Base-by-base conservation (phyloP, 345 rosid genomes). In the Raphanus sativus region DNA sequence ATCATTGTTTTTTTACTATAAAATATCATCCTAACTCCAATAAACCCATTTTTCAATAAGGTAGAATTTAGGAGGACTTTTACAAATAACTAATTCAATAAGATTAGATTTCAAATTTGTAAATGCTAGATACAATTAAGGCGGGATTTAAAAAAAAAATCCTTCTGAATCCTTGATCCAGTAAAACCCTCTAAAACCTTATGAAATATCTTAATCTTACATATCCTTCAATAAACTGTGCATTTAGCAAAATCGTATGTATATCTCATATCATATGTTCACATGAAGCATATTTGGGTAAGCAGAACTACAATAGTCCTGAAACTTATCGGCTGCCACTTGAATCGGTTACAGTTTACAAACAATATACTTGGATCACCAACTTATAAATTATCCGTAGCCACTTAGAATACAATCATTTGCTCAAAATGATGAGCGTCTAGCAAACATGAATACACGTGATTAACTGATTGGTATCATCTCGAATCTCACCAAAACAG, bases 161-260 rank as follows among this genome's bases (percentile, higher is more conserved):
- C 21, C 21, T 21, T 21, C 21, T 21, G 21, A 21, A 21, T 21
- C 21, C 21, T 21, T 21, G 21, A 21, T 21, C 88, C 71, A 90
- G 80, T 32, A 32, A 32, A 32, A 32, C 36, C 5, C 48, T 40
- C 21, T 21, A 40, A 40, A 40, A 3, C 45, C 45, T 38, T 8
- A 0, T 38, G 45, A 38, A 33, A 42, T 42, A 42, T 45, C n/a
- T 45, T 12, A 12, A 42, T 42, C 15, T 42, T 42, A 42, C n/a
- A 42, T 11, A 42, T 42, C 50, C n/a, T 11, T 42, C 50, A 42
- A 12, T 12, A 21, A 42, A 11, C 50, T 11, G n/a, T 42, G 50
- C 50, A 21, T 11, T 42, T 42, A 42, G 3, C 4, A 38, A 42
- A 42, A 11, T 9, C 48, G 48, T 40, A 11, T 11, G 45, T 38